A percentile compares a stretch with the other conserved stretches of the same genome.
phyloP scores from a whole-genome alignment of 2,329 filamentous ascomycete genomes.

The Fusarium floridanum region DNA sequence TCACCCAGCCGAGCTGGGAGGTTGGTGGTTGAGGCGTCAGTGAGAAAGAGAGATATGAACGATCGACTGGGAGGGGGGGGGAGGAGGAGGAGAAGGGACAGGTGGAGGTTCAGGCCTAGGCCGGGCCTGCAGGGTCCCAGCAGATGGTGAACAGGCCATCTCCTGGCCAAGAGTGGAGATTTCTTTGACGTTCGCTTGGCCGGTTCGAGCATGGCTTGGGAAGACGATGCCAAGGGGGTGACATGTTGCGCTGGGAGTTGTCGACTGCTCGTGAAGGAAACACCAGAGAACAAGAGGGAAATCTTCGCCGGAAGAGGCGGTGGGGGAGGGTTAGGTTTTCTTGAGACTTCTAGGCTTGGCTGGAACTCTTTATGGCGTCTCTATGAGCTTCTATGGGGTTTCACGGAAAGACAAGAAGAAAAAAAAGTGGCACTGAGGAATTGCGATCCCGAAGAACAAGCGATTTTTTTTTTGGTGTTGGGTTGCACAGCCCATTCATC shows the following conservation, averaged over 20 bases:
- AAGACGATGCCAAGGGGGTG: neutral
- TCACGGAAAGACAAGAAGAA: neutral
- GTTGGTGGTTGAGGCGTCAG: too few relatives aligned
- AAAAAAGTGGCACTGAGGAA: neutral
- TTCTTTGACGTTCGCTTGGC: conserved; percentile 8
- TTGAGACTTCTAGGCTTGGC: conserved; percentile 18
- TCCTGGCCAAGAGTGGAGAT: conserved; percentile 1
- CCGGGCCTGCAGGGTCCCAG: conserved; percentile 7
- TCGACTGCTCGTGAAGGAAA: neutral
- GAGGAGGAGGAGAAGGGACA: too few relatives aligned
- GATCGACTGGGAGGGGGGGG: too few relatives aligned
- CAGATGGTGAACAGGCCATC: conserved; percentile 24
- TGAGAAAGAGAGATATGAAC: too few relatives aligned
- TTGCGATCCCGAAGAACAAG: neutral
- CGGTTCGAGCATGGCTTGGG: conserved; percentile 1
- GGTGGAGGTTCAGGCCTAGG: conserved; percentile 1
- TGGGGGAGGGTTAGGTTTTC: neutral
- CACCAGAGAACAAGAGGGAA: neutral
- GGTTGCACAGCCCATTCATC: neutral
- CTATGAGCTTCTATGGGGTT: conserved; percentile 25
- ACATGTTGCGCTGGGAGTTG: neutral
- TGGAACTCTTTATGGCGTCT: conserved; percentile 14
- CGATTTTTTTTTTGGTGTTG: neutral
- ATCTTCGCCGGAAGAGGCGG: neutral
- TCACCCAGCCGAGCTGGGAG: too few relatives aligned